Evolutionary conservation across 169 alveolate species (phyloP).

Genomic region (Plasmodium sp.): DNA sequence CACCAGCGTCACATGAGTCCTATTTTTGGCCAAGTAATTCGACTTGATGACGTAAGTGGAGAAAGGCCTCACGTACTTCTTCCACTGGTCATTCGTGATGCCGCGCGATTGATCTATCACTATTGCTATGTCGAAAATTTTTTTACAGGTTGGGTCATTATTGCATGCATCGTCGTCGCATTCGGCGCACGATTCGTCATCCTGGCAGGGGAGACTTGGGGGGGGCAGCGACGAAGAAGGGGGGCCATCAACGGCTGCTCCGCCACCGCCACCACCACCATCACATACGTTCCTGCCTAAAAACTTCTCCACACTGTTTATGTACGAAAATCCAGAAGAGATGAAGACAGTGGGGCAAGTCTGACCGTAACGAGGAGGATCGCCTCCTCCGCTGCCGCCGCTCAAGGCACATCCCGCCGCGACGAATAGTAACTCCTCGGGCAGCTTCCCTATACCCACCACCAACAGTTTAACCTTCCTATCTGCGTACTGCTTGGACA

Average conservation of each 20-base stretch:
- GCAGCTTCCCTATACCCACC: conserved; percentile 8
- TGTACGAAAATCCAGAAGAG: conserved; percentile 12
- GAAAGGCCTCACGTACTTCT: conserved; percentile 38
- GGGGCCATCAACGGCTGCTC: background rate
- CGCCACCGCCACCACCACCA: background rate
- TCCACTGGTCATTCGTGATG: conserved; percentile 53
- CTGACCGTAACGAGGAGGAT: background rate
- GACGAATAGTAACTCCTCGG: background rate
- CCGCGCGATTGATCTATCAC: conserved; percentile 58
- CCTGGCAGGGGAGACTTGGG: conserved; percentile 13
- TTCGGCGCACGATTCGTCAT: conserved; percentile 41
- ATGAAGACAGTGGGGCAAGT: conserved; percentile 26
- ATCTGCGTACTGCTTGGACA: conserved; percentile 28
- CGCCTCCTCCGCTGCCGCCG: background rate
- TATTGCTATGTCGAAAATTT: conserved; percentile 51
- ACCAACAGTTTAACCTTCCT: conserved; percentile 27
- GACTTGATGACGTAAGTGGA: conserved; percentile 8
- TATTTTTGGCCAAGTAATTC: conserved; percentile 47
- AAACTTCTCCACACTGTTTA: background rate
- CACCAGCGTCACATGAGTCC: conserved; percentile 51
- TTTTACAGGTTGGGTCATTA: conserved; percentile 37
- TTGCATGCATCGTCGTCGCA: conserved; percentile 64
- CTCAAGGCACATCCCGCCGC: conserved; percentile 49
- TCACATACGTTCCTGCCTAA: conserved; percentile 18
- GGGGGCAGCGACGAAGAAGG: background rate